Base-by-base conservation (phyloP, 305 asterid genomes). In the Rubia balearica region DNA sequence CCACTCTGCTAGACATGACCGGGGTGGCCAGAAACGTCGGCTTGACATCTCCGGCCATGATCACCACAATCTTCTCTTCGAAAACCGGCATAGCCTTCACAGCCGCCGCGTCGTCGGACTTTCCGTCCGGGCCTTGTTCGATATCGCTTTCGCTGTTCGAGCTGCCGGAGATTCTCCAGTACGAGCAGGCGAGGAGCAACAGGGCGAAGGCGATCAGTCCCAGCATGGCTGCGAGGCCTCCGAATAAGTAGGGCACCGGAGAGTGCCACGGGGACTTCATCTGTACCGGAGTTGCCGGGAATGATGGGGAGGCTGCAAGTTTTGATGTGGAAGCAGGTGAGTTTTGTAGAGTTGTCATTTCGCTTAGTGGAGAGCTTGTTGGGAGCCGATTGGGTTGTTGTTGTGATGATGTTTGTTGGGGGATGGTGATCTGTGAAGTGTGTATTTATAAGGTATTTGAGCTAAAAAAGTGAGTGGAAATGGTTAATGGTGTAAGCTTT, bases 191-290 rank as follows among this genome's bases (percentile, higher is more conserved):
- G 3, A 88, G 81, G 65, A 88, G 73, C 74, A 88, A 73, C 63
- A 88, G 90, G 9, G 91, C 95, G 11, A 88, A 84, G 73, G 90
- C 87, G 14, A 88, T 86, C 6, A 88, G 45, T 0, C 88, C 95
- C 5, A 88, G 79, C 91, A 88, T 84, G 68, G 91, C 91, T 1
- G 91, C 91, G 33, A 88, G 79, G 45, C 91, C 95, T 3, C 91
- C 91, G 79, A 88, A 88, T 56, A 88, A 86, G 82, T 88, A 88
- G 10, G 91, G 95, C 38, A 88, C 81, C 0, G 91, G 90, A 45
- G 95, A 86, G 82, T 82, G 91, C 90, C 91, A 88, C 38, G 90
- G 87, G 13, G 95, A 82, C 59, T 73, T 79, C 57, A 51, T 51
- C 30, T 83, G 82, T 49, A 75, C 69, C 43, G 66, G 83, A 42